phyloP scores from a whole-genome alignment of 176 grass and related monocot genomes.

The Otatea glauca region DNA sequence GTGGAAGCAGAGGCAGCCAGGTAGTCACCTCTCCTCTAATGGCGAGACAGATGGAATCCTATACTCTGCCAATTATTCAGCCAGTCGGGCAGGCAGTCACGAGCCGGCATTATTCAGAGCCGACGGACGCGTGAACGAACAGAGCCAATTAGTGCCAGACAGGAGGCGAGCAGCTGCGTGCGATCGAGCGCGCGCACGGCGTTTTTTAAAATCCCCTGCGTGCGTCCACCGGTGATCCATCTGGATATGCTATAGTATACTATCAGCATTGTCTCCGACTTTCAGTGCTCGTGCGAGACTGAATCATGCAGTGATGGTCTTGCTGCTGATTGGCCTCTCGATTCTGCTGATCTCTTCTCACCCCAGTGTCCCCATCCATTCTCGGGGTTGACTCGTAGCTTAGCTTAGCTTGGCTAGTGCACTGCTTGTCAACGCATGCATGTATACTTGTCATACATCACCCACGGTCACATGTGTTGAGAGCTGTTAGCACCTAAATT shows the following conservation, averaged over 20 bases:
- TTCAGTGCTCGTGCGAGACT: neutral
- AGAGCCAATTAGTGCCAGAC: conserved; percentile 29
- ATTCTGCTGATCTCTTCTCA: neutral
- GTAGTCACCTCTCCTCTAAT: conserved; percentile 33
- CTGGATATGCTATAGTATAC: conserved; percentile 28
- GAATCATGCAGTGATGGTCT: neutral
- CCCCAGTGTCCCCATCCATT: neutral
- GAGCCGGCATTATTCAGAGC: conserved; percentile 50
- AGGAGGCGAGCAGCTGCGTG: conserved; percentile 8
- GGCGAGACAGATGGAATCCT: conserved; percentile 65
- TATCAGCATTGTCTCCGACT: neutral
- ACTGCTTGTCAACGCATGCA: neutral
- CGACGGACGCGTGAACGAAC: neutral
- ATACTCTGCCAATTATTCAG: conserved; percentile 57
- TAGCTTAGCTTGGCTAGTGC: neutral
- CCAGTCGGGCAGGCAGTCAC: conserved; percentile 41
- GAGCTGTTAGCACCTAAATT: too few relatives aligned
- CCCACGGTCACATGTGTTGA: neutral
- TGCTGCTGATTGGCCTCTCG: neutral
- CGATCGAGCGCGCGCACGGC: neutral
- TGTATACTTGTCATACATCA: neutral
- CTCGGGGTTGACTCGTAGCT: neutral
- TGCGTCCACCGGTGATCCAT: conserved; percentile 43
- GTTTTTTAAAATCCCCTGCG: neutral
- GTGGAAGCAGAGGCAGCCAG: conserved; percentile 41